Evolutionary conservation across 768 basidiomycete genomes (phyloP).

Genomic region (Leccinum fibrillosum): DNA sequence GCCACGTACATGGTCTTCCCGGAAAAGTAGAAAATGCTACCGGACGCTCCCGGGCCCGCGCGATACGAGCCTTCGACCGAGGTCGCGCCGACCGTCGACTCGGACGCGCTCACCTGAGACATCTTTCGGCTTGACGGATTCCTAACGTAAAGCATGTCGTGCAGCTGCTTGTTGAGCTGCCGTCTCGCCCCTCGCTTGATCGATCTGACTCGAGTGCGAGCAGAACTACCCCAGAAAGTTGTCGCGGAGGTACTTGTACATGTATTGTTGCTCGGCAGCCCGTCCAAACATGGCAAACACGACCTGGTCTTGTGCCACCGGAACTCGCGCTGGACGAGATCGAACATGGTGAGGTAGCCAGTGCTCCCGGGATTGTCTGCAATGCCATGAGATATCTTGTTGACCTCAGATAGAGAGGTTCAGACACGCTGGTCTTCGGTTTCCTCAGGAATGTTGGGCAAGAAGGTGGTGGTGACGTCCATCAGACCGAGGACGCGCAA

Average conservation of each 20-base stretch:
- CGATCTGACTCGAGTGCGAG: slow-evolving; percentile 47
- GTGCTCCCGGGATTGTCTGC: slow-evolving; percentile 84
- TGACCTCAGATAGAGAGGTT: slow-evolving; percentile 84
- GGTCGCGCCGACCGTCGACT: too few relatives aligned
- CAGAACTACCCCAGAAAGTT: slow-evolving; percentile 66
- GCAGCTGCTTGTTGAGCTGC: slow-evolving; percentile 75
- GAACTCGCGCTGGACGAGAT: slow-evolving; percentile 88
- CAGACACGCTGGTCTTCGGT: slow-evolving; percentile 87
- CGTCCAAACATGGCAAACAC: slow-evolving; percentile 96
- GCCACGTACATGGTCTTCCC: too few relatives aligned
- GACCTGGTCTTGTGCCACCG: slow-evolving; percentile 70
- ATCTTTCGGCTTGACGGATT: slow-evolving; percentile 56
- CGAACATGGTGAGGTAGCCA: slow-evolving; percentile 84
- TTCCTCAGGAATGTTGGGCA: slow-evolving; percentile 74
- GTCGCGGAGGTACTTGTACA: slow-evolving; percentile 85
- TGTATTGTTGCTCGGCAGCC: slow-evolving; percentile 55
- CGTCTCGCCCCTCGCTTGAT: slow-evolving; percentile 43
- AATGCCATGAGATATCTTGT: slow-evolving; percentile 93
- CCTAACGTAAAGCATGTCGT: slow-evolving; percentile 57
- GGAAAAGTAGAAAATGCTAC: too few relatives aligned
- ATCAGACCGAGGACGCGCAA: slow-evolving; percentile 93
- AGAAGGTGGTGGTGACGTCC: slow-evolving; percentile 77
- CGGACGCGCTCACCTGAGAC: slow-evolving; percentile 44
- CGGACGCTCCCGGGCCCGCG: too few relatives aligned
- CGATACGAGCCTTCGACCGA: too few relatives aligned